Conservation (phyloP, 352 stramenopile genomes). For the Phytophthora aleatoria region DNA sequence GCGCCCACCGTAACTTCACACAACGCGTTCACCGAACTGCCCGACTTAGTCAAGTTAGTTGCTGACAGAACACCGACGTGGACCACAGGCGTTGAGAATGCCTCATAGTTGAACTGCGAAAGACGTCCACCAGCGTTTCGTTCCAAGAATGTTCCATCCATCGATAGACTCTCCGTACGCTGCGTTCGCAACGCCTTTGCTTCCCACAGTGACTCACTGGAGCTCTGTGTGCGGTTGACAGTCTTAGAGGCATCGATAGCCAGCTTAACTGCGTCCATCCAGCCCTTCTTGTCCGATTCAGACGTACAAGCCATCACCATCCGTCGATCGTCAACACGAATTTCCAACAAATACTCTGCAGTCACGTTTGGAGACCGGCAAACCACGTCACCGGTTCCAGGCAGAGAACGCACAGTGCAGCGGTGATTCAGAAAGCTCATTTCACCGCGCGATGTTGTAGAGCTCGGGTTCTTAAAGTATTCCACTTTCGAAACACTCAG, state of each 20-base stretch:
- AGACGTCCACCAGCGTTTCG: conserved; percentile 69
- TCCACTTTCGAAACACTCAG: conserved; percentile 88
- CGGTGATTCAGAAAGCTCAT: conserved; percentile 82
- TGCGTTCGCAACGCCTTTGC: conserved; percentile 64
- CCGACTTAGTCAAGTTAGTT: conserved; percentile 79
- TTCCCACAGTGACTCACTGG: conserved; percentile 55
- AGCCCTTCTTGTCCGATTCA: conserved; percentile 84
- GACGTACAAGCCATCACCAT: conserved; percentile 87
- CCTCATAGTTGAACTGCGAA: conserved; percentile 88
- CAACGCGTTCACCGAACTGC: conserved; percentile 76
- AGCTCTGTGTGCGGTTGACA: conserved; percentile 67
- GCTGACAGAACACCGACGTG: conserved; percentile 83
- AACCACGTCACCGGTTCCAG: conserved; percentile 63
- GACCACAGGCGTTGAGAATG: conserved; percentile 79
- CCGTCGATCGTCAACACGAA: conserved; percentile 75
- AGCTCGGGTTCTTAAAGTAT: conserved; percentile 85
- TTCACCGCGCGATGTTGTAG: conserved; percentile 73
- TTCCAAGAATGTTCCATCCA: conserved; percentile 73
- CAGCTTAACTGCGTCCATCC: conserved; percentile 88
- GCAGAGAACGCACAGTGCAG: conserved; percentile 78
- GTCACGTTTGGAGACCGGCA: conserved; percentile 76
- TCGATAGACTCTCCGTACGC: conserved; percentile 67
- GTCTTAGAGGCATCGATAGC: conserved; percentile 86
- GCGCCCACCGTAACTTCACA: conserved; percentile 83
- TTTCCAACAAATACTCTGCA: conserved; percentile 71